Evolutionary conservation across 345 rosid genomes (phyloP).

Genomic region (Brassica nigra): DNA sequence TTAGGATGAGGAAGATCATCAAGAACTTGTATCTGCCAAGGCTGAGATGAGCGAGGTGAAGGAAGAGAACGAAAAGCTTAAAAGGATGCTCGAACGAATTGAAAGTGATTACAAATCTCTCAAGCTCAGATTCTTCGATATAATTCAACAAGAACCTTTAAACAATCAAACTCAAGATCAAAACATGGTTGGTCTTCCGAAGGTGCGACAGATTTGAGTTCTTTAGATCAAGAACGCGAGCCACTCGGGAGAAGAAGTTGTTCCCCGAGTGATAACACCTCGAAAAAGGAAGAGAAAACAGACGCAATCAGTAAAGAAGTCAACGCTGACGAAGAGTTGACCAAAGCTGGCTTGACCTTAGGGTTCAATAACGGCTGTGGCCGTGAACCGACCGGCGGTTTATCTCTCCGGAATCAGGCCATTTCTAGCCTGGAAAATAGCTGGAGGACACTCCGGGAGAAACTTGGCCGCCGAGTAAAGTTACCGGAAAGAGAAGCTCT

Average conservation of each 20-base stretch:
- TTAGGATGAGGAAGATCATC: constrained; percentile 42
- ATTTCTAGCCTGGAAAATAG: constrained; percentile 45
- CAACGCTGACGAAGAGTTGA: constrained; percentile 44
- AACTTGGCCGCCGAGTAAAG: constrained; percentile 57
- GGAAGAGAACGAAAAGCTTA: constrained; percentile 71
- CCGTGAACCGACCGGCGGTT: neutral
- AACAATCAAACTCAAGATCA: constrained; percentile 30
- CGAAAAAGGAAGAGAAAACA: constrained; percentile 45
- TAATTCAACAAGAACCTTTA: constrained; percentile 48
- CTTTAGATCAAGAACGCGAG: constrained; percentile 45
- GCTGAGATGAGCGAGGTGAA: constrained; percentile 73
- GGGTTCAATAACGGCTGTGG: constrained; percentile 42
- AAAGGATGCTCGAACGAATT: constrained; percentile 54
- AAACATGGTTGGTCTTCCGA: constrained; percentile 30
- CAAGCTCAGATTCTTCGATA: constrained; percentile 55
- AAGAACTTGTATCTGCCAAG: constrained; percentile 61
- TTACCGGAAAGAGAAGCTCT: constrained; percentile 40
- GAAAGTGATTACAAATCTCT: constrained; percentile 72
- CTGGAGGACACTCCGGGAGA: constrained; percentile 52
- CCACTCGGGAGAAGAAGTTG: constrained; percentile 69
- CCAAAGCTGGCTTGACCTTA: constrained; percentile 55
- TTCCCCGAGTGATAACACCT: constrained; percentile 35
- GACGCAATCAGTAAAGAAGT: constrained; percentile 22
- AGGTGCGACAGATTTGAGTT: constrained; percentile 24
- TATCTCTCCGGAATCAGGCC: constrained; percentile 31